These are phyloP conservation scores for Pseudisothecium myosuroides DNA, from an alignment of 225 moss, liverwort and hornwort species.

Conservation along the genomic window DNA sequence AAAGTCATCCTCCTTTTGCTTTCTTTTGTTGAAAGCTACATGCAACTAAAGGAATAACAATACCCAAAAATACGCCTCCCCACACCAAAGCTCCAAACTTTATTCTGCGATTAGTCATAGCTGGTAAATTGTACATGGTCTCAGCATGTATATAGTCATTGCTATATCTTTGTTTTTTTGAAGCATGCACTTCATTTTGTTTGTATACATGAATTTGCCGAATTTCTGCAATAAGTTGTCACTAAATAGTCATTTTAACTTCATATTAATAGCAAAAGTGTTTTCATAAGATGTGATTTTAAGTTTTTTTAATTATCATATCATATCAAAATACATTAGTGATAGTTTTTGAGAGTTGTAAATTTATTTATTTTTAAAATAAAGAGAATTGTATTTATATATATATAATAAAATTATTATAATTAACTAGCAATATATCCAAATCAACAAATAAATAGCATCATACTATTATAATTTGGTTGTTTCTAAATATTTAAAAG, in stretches of 20 bases:
- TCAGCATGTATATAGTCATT: constrained; percentile 67
- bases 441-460: no score
- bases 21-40: constrained; percentile 43
- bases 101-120: constrained; percentile 34
- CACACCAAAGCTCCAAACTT: constrained; percentile 67
- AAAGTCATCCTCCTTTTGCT: constrained; percentile 4
- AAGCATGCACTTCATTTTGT: constrained; percentile 4
- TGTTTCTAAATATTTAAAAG: neutral
- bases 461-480: neutral
- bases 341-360: neutral
- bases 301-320: no score
- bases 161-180: constrained; percentile 6
- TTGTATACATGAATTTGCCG: neutral
- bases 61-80: constrained; percentile 40
- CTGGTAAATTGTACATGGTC: constrained; percentile 62
- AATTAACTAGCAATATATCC: fast-evolving
- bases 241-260: neutral
- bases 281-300: neutral
- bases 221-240: neutral
- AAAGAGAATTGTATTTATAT: fast-evolving
- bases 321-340: neutral
- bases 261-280: neutral
- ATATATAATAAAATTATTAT: fast-evolving
- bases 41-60: constrained; percentile 17
- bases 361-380: no score